Conservation (phyloP, 2,329 filamentous ascomycete genomes). For the Monosporascus cannonballus region DNA sequence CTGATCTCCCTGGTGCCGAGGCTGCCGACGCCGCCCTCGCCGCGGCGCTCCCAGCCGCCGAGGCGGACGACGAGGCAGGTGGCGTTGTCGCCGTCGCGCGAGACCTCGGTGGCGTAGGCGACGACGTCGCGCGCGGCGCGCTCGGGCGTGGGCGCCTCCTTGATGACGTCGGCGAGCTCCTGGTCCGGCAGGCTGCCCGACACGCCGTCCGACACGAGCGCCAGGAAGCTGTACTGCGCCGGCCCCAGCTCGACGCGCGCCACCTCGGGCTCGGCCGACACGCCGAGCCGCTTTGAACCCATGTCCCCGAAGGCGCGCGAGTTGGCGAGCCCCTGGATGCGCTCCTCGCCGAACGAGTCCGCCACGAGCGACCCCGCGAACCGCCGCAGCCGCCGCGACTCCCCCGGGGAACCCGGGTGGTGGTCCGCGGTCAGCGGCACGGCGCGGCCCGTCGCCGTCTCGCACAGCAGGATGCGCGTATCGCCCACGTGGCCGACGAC, state of each 20-base stretch:
- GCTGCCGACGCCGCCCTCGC: conserved; percentile 82
- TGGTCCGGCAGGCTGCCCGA: conserved; percentile 83
- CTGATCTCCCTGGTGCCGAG: conserved; percentile 88
- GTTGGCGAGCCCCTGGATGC: conserved; percentile 89
- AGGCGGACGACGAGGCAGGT: conserved; percentile 62
- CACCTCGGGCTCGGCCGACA: conserved; percentile 90
- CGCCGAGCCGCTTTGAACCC: conserved; percentile 82
- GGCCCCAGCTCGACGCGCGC: conserved; percentile 71
- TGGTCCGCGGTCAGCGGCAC: conserved; percentile 84
- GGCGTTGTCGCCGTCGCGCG: conserved; percentile 59
- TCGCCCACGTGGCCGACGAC: conserved; percentile 90
- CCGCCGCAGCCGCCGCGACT: conserved; percentile 75
- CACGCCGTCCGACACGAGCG: conserved; percentile 83
- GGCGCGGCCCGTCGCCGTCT: conserved; percentile 73
- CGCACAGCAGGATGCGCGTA: conserved; percentile 83
- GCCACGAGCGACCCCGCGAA: conserved; percentile 83
- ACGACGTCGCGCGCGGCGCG: conserved; percentile 75
- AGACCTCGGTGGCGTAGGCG: conserved; percentile 82
- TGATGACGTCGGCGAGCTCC: conserved; percentile 92
- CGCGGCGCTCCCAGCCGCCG: conserved; percentile 64
- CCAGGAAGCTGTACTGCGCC: conserved; percentile 83
- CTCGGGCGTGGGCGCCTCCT: conserved; percentile 87
- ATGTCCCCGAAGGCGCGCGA: conserved; percentile 93
- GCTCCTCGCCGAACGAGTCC: conserved; percentile 95
- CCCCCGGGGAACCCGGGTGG: conserved; percentile 80